phyloP scores from a whole-genome alignment of 306 rosid species.

The Biancaea sappan region DNA sequence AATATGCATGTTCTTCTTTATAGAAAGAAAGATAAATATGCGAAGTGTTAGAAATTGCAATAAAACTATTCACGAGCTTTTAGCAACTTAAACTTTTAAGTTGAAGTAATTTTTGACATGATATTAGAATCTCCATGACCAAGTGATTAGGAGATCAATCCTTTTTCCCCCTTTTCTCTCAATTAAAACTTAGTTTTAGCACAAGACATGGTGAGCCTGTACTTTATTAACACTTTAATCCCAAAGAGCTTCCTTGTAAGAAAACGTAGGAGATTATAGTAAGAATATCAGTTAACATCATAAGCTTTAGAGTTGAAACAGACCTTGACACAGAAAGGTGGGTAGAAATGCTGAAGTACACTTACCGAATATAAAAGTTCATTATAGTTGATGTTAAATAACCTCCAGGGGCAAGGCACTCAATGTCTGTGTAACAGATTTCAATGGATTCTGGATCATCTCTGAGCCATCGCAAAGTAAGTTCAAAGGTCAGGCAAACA shows the following conservation, averaged over 20 bases:
- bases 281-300: not conserved
- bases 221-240: not conserved
- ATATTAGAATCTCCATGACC: not conserved
- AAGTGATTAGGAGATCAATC: not conserved
- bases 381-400: slow-evolving; percentile 85
- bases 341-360: not conserved
- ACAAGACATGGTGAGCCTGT: not conserved
- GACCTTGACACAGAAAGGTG: not conserved
- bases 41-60: not conserved
- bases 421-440: slow-evolving; percentile 64
- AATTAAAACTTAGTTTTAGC: not conserved
- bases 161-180: not conserved
- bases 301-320: not conserved
- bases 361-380: slow-evolving; percentile 92
- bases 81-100: not conserved
- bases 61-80: not conserved
- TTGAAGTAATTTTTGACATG: not conserved
- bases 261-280: not conserved
- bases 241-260: not conserved
- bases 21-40: not conserved
- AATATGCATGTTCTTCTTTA: slow-evolving; percentile 18
- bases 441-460: slow-evolving; percentile 84
- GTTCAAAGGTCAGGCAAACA: slow-evolving; percentile 27
- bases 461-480: slow-evolving; percentile 55
- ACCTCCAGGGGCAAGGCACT: slow-evolving; percentile 80